A percentile compares a stretch with the other conserved stretches of the same genome.
phyloP scores from a whole-genome alignment of 352 stramenopile genomes.

The Phytopythium chamaehyphon region DNA sequence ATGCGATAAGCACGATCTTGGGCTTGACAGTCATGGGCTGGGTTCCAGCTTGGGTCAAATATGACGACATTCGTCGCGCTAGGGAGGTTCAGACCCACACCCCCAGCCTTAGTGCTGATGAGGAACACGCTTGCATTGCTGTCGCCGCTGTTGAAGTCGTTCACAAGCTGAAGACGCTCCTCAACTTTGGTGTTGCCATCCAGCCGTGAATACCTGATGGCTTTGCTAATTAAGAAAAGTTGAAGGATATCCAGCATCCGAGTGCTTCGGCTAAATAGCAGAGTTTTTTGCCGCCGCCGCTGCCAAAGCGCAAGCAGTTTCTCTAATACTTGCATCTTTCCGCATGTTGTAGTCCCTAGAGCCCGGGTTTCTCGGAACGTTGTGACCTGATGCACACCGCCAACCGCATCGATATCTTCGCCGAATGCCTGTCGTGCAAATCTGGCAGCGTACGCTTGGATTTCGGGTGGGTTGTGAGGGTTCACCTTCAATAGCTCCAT shows the following conservation, averaged over 20 bases:
- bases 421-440: conserved; percentile 65
- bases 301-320: conserved; percentile 66
- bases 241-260: conserved; percentile 82
- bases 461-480: conserved; percentile 34
- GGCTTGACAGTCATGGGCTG: conserved; percentile 78
- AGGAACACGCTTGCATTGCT: conserved; percentile 66
- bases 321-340: conserved; percentile 78
- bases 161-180: conserved; percentile 67
- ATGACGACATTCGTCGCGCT: conserved; percentile 83
- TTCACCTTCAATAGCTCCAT: conserved; percentile 80
- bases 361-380: conserved; percentile 50
- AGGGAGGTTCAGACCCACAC: conserved; percentile 72
- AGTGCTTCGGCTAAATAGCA: conserved; percentile 76
- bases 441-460: conserved; percentile 48
- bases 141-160: conserved; percentile 60
- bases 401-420: conserved; percentile 42
- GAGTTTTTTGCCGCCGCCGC: conserved; percentile 54
- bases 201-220: conserved; percentile 52
- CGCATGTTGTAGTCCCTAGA: conserved; percentile 67
- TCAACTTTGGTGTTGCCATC: conserved; percentile 76
- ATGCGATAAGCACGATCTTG: conserved; percentile 85
- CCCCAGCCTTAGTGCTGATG: conserved; percentile 75
- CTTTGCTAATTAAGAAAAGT: conserved; percentile 67
- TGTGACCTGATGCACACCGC: conserved; percentile 52
- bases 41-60: conserved; percentile 88